These are phyloP conservation scores for Coniochaeta ligniaria DNA, from an alignment of 2,329 filamentous ascomycete species.

Conservation along the genomic window DNA sequence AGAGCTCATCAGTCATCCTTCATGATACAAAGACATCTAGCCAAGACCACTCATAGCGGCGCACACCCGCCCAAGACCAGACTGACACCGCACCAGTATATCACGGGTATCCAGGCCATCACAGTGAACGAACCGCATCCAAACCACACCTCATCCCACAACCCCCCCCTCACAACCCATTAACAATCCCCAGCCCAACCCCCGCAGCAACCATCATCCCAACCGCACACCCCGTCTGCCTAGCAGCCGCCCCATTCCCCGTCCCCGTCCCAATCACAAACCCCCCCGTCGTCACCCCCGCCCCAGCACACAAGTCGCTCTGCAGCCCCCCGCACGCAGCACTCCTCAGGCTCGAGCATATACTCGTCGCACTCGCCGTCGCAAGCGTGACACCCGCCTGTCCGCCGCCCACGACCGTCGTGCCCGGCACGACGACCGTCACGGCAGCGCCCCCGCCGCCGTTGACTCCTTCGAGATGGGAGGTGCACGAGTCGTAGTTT, in stretches of 20 bases:
- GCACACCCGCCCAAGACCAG: background rate
- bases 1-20: background rate
- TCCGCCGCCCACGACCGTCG: conserved; percentile 37
- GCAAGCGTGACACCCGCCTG: conserved; percentile 26
- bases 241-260: conserved; percentile 12
- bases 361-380: conserved; percentile 37
- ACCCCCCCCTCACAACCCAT: background rate
- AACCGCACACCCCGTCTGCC: background rate
- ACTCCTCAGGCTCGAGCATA: conserved; percentile 49
- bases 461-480: conserved; percentile 30
- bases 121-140: background rate
- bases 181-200: background rate
- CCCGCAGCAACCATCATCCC: background rate
- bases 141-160: background rate
- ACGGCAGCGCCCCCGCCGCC: conserved; percentile 34
- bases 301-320: conserved; percentile 29
- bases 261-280: conserved; percentile 17
- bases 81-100: background rate
- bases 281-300: conserved; percentile 13
- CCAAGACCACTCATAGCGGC: background rate
- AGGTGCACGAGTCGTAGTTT: conserved; percentile 48
- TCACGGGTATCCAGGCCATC: background rate
- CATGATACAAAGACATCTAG: background rate
- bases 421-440: conserved; percentile 48
- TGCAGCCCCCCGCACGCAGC: conserved; percentile 41